Evolutionary conservation across 1,139 yeast genomes (phyloP), one percentile per base, ranked within the genome.

Genomic region (Sugiyamaella novakii): DNA sequence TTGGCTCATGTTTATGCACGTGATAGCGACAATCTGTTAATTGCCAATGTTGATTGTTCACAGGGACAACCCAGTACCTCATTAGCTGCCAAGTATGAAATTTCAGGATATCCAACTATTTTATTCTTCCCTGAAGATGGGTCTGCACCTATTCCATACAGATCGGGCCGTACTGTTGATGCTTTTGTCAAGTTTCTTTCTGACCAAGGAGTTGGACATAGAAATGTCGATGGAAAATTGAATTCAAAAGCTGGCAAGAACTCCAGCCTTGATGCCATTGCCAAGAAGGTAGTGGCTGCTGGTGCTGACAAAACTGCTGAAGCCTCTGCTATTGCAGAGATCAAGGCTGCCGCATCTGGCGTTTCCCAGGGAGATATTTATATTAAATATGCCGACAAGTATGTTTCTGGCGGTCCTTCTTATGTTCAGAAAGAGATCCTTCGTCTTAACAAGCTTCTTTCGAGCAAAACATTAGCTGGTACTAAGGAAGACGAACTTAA

Each of bases 201-300:
- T 61, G 65, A 64, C 2, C 68, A 74, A 40, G 69, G 80, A 2
- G 81, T 79, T 0, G 72, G 81, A n/a, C 68, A 69, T 55, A 75
- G 96, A 58, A 69, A 70, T 27, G 50, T 59, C 1, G 76, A 75
- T 35, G 95, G 95, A 3, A 62, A 68, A 1, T 70, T 86, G 42
- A 63, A 65, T 43, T 63, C 61, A 1, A 56, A 59, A 7, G 89
- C 87, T 7, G 95, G 95, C 17, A 69, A 78, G 45, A 66, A 81
- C 28, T 59, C 62, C 1, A 71, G 67, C 3, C 52, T 81, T 28
- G 80, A 80, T 50, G 56, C 58, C 1, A 51, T 71, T 36, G 54
- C 55, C 10, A 53, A 52, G 30, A 52, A 54, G 11, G 47, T 51
- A 3, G 49, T 52, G 28, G 11, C 35, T 12, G 37, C 53, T 22